Evolutionary conservation across 371 early-diverging fungal species (phyloP), one percentile per base, ranked within the genome.

Genomic region (Mucor piriformis): DNA sequence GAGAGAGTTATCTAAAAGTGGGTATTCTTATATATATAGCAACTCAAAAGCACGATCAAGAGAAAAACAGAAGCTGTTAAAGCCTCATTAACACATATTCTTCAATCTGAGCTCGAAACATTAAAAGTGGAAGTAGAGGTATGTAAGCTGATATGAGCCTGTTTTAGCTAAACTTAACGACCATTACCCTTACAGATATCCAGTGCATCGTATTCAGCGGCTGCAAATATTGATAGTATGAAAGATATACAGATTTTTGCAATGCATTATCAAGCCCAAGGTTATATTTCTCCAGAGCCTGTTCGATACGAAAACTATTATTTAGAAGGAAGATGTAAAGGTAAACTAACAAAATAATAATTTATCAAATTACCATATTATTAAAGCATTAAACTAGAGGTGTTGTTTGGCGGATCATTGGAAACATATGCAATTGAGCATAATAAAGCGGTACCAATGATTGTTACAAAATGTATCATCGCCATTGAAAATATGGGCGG

Each of bases 401-500:
- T 87, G 27, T 60, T 86, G 0, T 89, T 87, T 74, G 87, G 88
- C 38, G 71, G 72, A 18, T 76, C 79, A 0, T 64, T 89, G 34
- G 54, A 70, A 12, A 72, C 73, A 16, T 79, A 81, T 59, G 74
- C 73, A 7, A 52, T 71, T 21, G 77, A 74, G 27, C 74, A 82
- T 59, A 64, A 70, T 11, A 64, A 68, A 48, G 61, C 76, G 0
- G 81, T 87, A 0, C 89, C 89, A 0, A 21, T 80, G 12, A 58
- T 88, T 6, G 74, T 89, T 8, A 40, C 59, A 29, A 78, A 78
- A 50, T 86, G 87, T 47, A 59, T 83, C 5, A 73, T 82, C 18
- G 84, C 87, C 3, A 76, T 89, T 51, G 87, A 89, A 43, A 69
- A 68, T 0, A 63, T 83, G 66, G 86, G 86, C 50, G 87, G 87